Evolutionary conservation across 176 grass and related monocot genomes (phyloP), one percentile per base, ranked within the genome.

Genomic region (Carex littledalei): DNA sequence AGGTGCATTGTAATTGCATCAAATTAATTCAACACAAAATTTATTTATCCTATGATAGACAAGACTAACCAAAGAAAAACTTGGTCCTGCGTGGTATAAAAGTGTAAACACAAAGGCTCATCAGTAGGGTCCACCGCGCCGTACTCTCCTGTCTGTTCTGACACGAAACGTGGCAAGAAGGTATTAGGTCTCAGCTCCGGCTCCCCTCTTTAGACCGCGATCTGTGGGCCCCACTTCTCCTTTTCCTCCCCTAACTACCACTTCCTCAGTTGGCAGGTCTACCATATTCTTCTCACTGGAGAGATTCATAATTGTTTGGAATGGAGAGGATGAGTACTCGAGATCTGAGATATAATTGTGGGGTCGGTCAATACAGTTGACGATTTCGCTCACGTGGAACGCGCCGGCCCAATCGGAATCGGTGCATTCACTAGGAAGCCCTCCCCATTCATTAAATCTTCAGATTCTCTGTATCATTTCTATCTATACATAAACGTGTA

Each of bases 381-480:
- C 90, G 20, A 16, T 80, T 62, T 83, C 39, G 26, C 90, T 84
- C 92, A 91, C 89, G 92, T 94, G 89, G 83, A 86, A 64, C 13
- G 66, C 79, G 89, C 72, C 86, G 53, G 58, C 79, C 92, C 89
- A 88, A 91, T 91, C 87, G 84, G 81, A 59, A 62, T 63, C 78
- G 77, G 45, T 80, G 84, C 34, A 66, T 67, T 82, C 79, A 35
- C 70, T 78, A 45, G 52, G 60, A 82, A 4, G 65, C 81, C 86
- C 85, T 52, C 79, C 21, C 69, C 29, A 66, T 20, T 66, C 0
- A 14, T 41, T 80, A 50, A 5, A 64, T 67, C 86, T 59, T 78
- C 79, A 63, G 71, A 50, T 21, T 63, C 4, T 20, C 12, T 6
- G 17, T n/a, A 39, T 21, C 82, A 45, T 45, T 52, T 77, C 2